Evolutionary conservation across 2,329 filamentous ascomycete genomes (phyloP).

Genomic region (Xylariomycetidae sp.): DNA sequence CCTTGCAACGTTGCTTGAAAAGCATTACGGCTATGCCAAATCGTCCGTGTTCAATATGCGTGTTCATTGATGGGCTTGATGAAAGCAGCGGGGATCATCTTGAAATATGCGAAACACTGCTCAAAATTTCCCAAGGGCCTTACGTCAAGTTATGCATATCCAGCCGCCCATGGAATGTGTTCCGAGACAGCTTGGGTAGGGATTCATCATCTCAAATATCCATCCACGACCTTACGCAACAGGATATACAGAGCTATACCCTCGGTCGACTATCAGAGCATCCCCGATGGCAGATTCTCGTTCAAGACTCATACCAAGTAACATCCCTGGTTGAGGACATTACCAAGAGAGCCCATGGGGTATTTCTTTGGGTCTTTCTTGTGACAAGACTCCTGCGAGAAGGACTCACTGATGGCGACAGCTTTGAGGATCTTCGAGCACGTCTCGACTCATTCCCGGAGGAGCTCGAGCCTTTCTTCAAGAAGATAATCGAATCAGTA

Average conservation of each 20-base stretch:
- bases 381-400: constrained; percentile 19
- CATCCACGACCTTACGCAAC: constrained; percentile 16
- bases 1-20: too few relatives aligned
- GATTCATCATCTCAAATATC: constrained; percentile 10
- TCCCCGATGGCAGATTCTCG: constrained; percentile 9
- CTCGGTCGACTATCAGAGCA: constrained; percentile 8
- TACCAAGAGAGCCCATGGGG: constrained; percentile 18
- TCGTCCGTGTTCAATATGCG: too few relatives aligned
- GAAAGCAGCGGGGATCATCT: too few relatives aligned
- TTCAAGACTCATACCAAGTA: background rate
- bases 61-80: too few relatives aligned
- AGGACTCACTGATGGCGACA: constrained; percentile 17
- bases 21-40: too few relatives aligned
- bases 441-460: constrained; percentile 10
- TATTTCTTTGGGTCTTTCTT: constrained; percentile 28
- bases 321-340: constrained; percentile 13
- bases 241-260: constrained; percentile 17
- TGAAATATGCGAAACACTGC: too few relatives aligned
- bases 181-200: constrained; percentile 19
- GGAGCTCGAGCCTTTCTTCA: constrained; percentile 16
- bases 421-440: constrained; percentile 5
- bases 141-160: constrained; percentile 24
- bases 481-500: constrained; percentile 13
- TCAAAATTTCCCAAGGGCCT: too few relatives aligned
- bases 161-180: constrained; percentile 24